These are phyloP conservation scores for Pleurozium schreberi DNA, from an alignment of 225 moss, liverwort and hornwort species.

Conservation along the genomic window DNA sequence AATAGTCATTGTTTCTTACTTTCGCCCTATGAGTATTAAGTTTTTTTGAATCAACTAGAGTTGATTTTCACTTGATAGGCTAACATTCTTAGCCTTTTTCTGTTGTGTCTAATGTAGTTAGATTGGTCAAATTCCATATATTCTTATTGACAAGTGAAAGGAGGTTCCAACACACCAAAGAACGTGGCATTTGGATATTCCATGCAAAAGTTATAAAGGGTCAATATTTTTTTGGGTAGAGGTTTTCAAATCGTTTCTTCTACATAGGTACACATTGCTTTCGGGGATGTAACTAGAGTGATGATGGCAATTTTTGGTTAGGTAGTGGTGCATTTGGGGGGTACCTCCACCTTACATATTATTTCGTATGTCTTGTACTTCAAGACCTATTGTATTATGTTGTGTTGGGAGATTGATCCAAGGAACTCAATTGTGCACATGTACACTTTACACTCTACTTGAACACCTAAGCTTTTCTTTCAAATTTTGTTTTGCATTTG, in stretches of 20 bases:
- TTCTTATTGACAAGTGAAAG: not conserved
- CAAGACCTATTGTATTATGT: accelerated
- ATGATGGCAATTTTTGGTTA: not conserved
- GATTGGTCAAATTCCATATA: not conserved
- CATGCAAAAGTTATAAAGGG: not conserved
- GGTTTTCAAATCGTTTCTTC: not conserved
- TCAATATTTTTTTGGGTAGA: not conserved
- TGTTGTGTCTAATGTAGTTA: too few relatives aligned
- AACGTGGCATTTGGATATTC: not conserved
- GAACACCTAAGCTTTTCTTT: not conserved
- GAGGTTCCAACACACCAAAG: not conserved
- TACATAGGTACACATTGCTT: not conserved
- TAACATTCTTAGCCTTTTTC: not conserved
- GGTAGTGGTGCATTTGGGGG: accelerated
- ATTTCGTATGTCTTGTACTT: not conserved
- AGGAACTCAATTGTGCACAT: accelerated
- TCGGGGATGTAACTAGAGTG: accelerated
- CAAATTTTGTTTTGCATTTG: not conserved
- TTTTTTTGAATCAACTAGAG: not conserved
- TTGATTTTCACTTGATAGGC: not conserved
- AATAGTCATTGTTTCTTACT: too few relatives aligned
- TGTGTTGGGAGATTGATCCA: not conserved
- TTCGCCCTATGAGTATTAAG: not conserved
- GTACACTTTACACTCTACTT: not conserved
- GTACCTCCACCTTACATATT: not conserved